Conservation (phyloP, 805 yeast genomes). For the Suhomyces sp. region DNA sequence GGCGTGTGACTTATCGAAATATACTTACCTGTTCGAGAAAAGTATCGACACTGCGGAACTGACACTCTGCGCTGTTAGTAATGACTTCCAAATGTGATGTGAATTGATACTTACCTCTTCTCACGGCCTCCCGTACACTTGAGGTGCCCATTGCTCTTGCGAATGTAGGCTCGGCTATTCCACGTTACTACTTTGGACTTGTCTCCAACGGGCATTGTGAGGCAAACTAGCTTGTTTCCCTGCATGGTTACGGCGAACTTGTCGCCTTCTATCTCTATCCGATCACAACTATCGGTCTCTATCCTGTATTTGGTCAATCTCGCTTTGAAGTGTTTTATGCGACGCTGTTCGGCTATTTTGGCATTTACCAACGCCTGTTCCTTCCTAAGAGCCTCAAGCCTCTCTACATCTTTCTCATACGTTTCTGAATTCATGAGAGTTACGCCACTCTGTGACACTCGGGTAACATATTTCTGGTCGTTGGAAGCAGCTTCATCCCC, state of each 20-base stretch:
- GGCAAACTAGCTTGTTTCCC: constrained; percentile 41
- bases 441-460: constrained; percentile 34
- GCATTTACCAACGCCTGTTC: constrained; percentile 14
- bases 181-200: constrained; percentile 21
- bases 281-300: constrained; percentile 44
- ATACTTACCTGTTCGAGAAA: constrained; percentile 38
- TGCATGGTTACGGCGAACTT: constrained; percentile 40
- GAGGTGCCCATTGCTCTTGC: constrained; percentile 26
- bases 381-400: constrained; percentile 6
- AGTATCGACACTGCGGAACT: constrained; percentile 31
- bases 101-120: constrained; percentile 11
- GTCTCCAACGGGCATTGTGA: constrained; percentile 21
- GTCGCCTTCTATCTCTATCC: constrained; percentile 40
- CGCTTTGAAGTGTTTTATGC: constrained; percentile 12
- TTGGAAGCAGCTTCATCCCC: neutral
- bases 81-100: neutral
- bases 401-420: constrained; percentile 29
- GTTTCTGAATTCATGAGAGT: constrained; percentile 36
- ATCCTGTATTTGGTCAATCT: constrained; percentile 27
- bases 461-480: constrained; percentile 19
- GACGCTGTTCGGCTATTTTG: constrained; percentile 12
- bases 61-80: constrained; percentile 10
- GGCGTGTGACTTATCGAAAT: neutral
- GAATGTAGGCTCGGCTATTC: constrained; percentile 27
- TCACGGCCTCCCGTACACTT: constrained; percentile 12